These are phyloP conservation scores for Fusarium tuaranense DNA, from an alignment of 2,329 filamentous ascomycete genomes.

Conservation along the genomic window DNA sequence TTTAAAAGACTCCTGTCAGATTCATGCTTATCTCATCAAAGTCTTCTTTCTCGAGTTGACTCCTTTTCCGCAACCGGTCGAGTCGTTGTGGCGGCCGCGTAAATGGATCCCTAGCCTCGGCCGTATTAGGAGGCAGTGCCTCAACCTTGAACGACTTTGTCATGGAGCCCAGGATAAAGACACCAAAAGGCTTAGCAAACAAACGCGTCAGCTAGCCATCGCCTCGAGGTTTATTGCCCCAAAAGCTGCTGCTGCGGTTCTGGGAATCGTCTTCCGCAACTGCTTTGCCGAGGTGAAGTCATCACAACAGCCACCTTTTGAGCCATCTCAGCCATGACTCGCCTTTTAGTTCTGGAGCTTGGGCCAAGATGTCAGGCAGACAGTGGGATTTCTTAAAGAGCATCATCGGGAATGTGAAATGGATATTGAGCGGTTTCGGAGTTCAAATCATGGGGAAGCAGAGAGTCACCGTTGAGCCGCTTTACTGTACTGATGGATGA, in stretches of 20 bases:
- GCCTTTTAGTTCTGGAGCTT: neutral
- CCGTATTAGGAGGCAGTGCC: neutral
- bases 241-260: neutral
- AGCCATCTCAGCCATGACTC: neutral
- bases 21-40: neutral
- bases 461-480: neutral
- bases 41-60: neutral
- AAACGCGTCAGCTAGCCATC: neutral
- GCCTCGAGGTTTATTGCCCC: neutral
- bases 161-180: neutral
- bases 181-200: neutral
- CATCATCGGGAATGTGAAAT: neutral
- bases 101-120: neutral
- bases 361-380: neutral
- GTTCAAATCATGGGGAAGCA: neutral
- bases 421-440: neutral
- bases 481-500: neutral
- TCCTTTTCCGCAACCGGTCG: neutral
- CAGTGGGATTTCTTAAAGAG: neutral
- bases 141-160: neutral
- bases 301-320: neutral
- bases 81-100: neutral
- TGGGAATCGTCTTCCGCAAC: too few species aligned
- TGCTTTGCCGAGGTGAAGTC: neutral
- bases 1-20: neutral